Evolutionary conservation across 805 yeast genomes (phyloP), one percentile per base, ranked within the genome.

Genomic region (Yamadazyma sp.): DNA sequence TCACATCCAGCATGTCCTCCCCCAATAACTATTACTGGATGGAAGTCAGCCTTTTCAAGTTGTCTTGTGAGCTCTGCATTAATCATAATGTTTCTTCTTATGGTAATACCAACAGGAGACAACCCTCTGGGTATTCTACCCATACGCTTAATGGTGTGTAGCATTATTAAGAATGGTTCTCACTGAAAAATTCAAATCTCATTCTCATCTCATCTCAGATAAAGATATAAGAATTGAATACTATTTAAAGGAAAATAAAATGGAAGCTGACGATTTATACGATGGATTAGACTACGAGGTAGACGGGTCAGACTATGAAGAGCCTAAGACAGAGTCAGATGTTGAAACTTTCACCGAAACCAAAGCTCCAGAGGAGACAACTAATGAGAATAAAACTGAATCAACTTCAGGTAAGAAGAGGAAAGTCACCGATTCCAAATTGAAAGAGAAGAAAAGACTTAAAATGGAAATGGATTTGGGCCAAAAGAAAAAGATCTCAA

Each of bases 1-100:
- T 93, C 99, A 48, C 95, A 82, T 9, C 99, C 99, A 23, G 98
- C 98, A 65, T 93, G 99, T 0, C 99, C 99, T 9, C 95, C 99
- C 4, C 99, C 99, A 14, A 93, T 78, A 4, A 93, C 91, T 1
- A 91, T 73, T 0, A 88, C 96, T 0, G 88, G 91, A 30, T 62
- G 66, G 9, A 48, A 41, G 1, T 59, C 58, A 14, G 63, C 52
- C 5, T 39, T 35, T 3, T 48, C 40, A 11, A 74, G 52, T 15
- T 53, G 54, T 3, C 33, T 29, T 24, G 49, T 45, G 10, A 70
- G 48, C 5, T 69, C 75, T 0, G 71, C 39, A 27, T 63, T 66
- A 5, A 70, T 41, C n/a, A n/a, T n/a, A n/a, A n/a, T n/a, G n/a
- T n/a, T n/a, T n/a, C n/a, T n/a, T n/a, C n/a, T n/a, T n/a, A n/a